Evolutionary conservation across 2,329 filamentous ascomycete genomes (phyloP).

Genomic region (Fusarium udum): DNA sequence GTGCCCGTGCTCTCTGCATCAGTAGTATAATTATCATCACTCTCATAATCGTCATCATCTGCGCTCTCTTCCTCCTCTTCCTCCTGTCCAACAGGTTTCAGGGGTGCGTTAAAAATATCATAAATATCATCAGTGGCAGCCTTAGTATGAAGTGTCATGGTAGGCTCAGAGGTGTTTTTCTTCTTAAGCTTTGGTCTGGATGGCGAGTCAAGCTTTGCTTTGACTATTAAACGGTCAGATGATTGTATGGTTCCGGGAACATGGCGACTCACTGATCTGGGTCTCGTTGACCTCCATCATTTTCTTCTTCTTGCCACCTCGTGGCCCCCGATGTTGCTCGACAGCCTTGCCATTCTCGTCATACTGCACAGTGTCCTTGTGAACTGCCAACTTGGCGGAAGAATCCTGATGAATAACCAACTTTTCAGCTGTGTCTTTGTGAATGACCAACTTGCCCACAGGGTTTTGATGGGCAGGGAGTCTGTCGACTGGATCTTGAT

Average conservation of each 20-base stretch:
- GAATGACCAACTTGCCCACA: slow-evolving; percentile 31
- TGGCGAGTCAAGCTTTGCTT: slow-evolving; percentile 91
- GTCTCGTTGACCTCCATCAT: slow-evolving; percentile 88
- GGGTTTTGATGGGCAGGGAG: neutral
- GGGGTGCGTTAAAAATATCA: slow-evolving; percentile 91
- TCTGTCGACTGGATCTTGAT: slow-evolving; percentile 42
- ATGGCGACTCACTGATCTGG: slow-evolving; percentile 77
- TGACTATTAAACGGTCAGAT: slow-evolving; percentile 67
- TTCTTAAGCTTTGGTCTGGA: slow-evolving; percentile 84
- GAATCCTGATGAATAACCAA: slow-evolving; percentile 28
- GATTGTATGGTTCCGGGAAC: neutral
- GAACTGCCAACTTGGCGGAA: slow-evolving; percentile 40
- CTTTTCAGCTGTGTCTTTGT: slow-evolving; percentile 16
- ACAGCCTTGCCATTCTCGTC: slow-evolving; percentile 69
- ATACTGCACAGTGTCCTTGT: slow-evolving; percentile 51
- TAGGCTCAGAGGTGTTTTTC: slow-evolving; percentile 81
- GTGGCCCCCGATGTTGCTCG: slow-evolving; percentile 55
- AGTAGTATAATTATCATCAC: slow-evolving; percentile 81
- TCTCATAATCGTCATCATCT: slow-evolving; percentile 75
- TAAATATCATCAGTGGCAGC: slow-evolving; percentile 98
- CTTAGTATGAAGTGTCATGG: slow-evolving; percentile 96
- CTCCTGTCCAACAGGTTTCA: slow-evolving; percentile 41
- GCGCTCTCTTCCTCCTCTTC: slow-evolving; percentile 54
- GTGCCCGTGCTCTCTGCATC: slow-evolving; percentile 85
- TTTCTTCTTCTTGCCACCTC: slow-evolving; percentile 75